Base-by-base conservation (phyloP, 768 basidiomycete genomes). In the Auricularia sp. region DNA sequence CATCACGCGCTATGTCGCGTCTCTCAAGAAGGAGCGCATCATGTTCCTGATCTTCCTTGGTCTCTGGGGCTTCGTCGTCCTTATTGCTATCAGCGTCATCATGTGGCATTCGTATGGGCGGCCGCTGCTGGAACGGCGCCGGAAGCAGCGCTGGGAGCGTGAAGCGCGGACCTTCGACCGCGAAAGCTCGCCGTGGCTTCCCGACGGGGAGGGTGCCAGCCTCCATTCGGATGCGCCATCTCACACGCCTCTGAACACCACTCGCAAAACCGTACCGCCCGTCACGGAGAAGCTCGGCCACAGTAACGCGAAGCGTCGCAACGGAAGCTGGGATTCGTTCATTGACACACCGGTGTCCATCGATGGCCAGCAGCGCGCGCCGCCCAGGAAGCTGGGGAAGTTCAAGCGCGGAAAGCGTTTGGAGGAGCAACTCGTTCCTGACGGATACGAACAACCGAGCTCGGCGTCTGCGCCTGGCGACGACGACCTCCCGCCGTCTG, bases 1-100 rank as follows among this genome's bases (percentile, higher is more conserved):
- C 64, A 83, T 98, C 68, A 77, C 83, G 61, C 78, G 83, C 10
- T 98, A 97, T 72, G 84, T 87, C 16, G 75, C 77, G 11, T 82
- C 86, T 21, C 78, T 98, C 68, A 80, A 85, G 77, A 87, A 88
- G 72, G 93, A 97, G 73, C 85, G 89, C 42, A 73, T 92, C 67
- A 90, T 93, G 80, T 97, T 96, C 72, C 73, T 74, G 1, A 80
- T 95, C 68, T 93, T 97, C 77, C 80, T 96, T 68, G 88, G 77
- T 0, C 77, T 98, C 2, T 98, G 94, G 94, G 82, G 77, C 18
- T 47, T 92, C 44, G 91, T 97, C 56, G 86, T 94, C 35, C 70
- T 96, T 65, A 89, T 95, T 82, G 95, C 83, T 13, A 71, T 92
- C 35, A 71, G 71, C 65, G 76, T 92, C 70, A 77, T 94, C 54